phyloP scores from a whole-genome alignment of 2,329 filamentous ascomycete genomes.

The Calonectria fujianensis region DNA sequence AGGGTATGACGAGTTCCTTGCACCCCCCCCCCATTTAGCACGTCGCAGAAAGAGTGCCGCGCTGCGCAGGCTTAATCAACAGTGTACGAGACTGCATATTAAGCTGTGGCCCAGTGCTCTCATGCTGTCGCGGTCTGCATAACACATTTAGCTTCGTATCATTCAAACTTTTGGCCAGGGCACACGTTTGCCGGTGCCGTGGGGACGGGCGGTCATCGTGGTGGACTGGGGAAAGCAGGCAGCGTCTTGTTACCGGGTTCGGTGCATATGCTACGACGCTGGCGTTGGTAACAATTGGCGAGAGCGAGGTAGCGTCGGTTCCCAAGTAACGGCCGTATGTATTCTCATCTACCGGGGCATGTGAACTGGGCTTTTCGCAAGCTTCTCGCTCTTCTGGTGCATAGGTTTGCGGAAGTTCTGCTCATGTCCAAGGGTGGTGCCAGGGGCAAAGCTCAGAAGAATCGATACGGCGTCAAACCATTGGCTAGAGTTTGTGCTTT shows the following conservation, averaged over 20 bases:
- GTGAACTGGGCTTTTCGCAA: slow-evolving; percentile 25
- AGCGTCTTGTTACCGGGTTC: neutral
- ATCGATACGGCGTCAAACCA: slow-evolving; percentile 22
- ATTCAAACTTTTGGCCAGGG: slow-evolving; percentile 11
- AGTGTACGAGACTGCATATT: slow-evolving; percentile 16
- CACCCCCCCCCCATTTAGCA: slow-evolving; percentile 33
- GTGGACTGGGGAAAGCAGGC: neutral
- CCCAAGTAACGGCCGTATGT: slow-evolving; percentile 51
- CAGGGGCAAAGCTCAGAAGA: slow-evolving; percentile 37
- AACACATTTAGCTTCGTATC: neutral
- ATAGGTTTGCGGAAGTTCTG: slow-evolving; percentile 42
- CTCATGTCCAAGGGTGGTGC: slow-evolving; percentile 44
- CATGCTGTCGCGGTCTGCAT: neutral
- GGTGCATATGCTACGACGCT: slow-evolving; percentile 2
- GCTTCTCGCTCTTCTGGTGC: slow-evolving; percentile 20
- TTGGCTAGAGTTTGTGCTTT: slow-evolving; percentile 39
- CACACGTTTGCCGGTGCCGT: neutral
- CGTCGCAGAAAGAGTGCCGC: slow-evolving; percentile 46
- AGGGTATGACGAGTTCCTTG: slow-evolving; percentile 53
- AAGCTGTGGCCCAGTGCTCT: neutral
- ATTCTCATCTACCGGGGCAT: slow-evolving; percentile 52
- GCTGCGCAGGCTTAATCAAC: slow-evolving; percentile 17
- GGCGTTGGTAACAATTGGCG: slow-evolving; percentile 43
- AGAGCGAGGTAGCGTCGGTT: slow-evolving; percentile 49
- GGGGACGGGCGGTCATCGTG: neutral